Conservation (phyloP, 2,329 filamentous ascomycete genomes). For the Pseudovirgaria hyperparasitica region DNA sequence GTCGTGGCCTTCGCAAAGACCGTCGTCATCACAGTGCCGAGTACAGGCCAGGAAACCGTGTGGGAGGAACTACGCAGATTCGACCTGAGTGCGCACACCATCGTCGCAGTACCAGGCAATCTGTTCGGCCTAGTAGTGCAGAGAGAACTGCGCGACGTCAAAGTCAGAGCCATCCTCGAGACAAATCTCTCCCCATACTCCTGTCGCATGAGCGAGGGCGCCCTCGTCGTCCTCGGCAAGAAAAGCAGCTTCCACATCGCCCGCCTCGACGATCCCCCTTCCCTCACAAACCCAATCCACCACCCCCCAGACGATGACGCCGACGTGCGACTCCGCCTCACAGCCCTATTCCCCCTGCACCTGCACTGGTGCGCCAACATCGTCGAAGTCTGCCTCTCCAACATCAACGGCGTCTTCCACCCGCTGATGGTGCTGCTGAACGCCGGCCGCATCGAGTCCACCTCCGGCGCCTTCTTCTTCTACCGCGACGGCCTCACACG, state of each 20-base stretch:
- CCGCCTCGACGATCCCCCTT: too few species aligned
- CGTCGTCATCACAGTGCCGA: constrained; percentile 10
- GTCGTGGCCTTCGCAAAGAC: constrained; percentile 10
- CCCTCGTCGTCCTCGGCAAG: constrained; percentile 9
- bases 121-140: constrained; percentile 11
- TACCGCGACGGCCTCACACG: constrained; percentile 6
- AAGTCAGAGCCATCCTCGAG: constrained; percentile 11
- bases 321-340: too few species aligned
- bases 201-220: constrained; percentile 10
- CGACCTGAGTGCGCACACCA: constrained; percentile 3
- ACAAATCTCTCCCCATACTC: constrained; percentile 14
- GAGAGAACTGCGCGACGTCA: constrained; percentile 6
- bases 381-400: constrained; percentile 13
- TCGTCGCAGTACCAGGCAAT: constrained; percentile 14
- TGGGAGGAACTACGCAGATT: constrained; percentile 4
- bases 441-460: constrained; percentile 14
- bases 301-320: too few species aligned
- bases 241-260: too few species aligned
- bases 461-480: constrained; percentile 11
- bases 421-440: constrained; percentile 16
- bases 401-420: constrained; percentile 16
- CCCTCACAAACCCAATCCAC: too few species aligned
- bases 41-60: constrained; percentile 5
- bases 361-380: constrained; percentile 14
- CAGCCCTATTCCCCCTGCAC: constrained; percentile 10